Base-by-base conservation (phyloP, 192 early-diverging fungal genomes). In the Radiomyces spectabilis region DNA sequence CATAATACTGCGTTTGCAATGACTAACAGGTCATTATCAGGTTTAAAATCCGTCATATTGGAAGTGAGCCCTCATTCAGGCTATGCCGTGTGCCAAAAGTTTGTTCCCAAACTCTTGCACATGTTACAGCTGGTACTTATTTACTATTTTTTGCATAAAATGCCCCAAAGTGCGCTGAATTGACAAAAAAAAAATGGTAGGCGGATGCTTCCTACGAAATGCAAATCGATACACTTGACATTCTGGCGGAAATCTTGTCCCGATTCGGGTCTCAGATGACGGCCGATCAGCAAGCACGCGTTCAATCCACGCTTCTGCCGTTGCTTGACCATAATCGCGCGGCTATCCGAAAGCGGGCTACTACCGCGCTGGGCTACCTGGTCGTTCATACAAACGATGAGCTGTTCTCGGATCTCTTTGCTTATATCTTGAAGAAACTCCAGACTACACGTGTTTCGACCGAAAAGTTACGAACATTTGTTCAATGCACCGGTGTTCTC, bases 341-440 rank as follows among this genome's bases (percentile, higher is more conserved):
- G 16, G 85, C 88, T 1, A 69, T 93, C 35, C 78, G 92, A 32
- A 94, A 94, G 70, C 72, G 90, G 38, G 71, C 83, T n/a, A 80
- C 84, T 0, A 59, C 70, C 1, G 86, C 85, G 7, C 71, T 94
- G 35, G 80, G 73, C 5, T 68, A 80, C 44, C 71, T 91, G 10
- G 86, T 84, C 6, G 66, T 71, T 9, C 77, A 88, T 65, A 61
- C 71, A 5, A 66, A 74, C 13, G 89, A 93, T 47, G 78, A 83
- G 0, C 55, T 85, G 18, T 94, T 93, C 69, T 76, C 79, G n/a
- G 68, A 71, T 8, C 54, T 86, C n/a, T 63, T 89, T 33, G 47
- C 53, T 24, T 58, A 78, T 29, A 53, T 89, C 31, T 52, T 85
- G 24, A 53, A 47, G 0, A 79, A 80, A 46, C 68, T 87, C 41